Conservation (phyloP, 2,329 filamentous ascomycete species). For the Curvularia verruculosa region DNA sequence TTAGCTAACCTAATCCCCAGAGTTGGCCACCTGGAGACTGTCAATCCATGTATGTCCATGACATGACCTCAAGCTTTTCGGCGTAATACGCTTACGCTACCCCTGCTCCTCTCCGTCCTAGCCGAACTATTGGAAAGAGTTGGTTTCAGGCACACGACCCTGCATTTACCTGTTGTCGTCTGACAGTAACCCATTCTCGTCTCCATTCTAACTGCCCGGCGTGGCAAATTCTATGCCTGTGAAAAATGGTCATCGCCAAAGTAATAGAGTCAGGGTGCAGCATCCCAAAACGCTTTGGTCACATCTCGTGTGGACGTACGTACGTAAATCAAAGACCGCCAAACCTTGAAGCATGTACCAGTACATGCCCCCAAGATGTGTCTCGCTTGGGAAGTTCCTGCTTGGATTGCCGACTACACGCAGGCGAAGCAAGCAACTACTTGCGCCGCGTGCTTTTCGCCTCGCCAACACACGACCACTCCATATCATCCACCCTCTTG, state of each 20-base stretch:
- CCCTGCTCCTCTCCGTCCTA: background rate
- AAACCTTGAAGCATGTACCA: conserved; percentile 1
- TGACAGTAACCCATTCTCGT: background rate
- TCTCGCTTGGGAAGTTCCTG: conserved; percentile 1
- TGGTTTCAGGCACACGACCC: background rate
- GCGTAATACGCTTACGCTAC: background rate
- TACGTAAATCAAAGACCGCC: too few relatives aligned
- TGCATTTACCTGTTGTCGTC: background rate
- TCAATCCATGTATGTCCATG: background rate
- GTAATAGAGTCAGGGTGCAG: background rate
- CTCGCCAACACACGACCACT: background rate
- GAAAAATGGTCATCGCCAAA: background rate
- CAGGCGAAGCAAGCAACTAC: background rate
- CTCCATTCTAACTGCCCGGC: background rate
- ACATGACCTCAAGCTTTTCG: background rate
- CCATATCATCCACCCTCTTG: background rate
- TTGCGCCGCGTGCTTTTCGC: background rate
- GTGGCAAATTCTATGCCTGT: background rate
- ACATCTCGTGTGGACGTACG: background rate
- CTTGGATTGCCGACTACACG: background rate
- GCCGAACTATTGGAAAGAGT: background rate
- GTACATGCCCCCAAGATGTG: background rate
- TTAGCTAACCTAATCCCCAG: background rate
- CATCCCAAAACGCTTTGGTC: background rate
- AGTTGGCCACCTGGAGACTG: background rate